Percentiles rank a stretch among this genome's conserved stretches.
These are phyloP conservation scores for Penicillium capsulatum DNA, from an alignment of 2,329 filamentous ascomycete species.

Conservation along the genomic window DNA sequence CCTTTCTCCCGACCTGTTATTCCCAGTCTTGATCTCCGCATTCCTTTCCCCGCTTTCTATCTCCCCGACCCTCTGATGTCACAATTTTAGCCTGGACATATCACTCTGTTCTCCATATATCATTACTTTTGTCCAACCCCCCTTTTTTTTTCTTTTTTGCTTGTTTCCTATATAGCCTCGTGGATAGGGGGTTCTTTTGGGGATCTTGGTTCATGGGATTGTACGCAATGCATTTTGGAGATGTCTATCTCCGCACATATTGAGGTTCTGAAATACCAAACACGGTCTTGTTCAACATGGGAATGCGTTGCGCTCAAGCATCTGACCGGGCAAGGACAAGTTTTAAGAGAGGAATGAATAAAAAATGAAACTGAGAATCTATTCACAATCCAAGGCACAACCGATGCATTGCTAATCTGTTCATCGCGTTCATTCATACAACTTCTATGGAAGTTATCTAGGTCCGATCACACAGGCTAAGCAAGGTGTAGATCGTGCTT, in stretches of 20 bases:
- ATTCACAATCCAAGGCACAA: too few relatives aligned
- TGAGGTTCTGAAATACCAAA: constrained; percentile 15
- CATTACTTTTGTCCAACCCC: constrained; percentile 11
- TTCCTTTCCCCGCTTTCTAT: constrained; percentile 13
- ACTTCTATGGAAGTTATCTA: too few relatives aligned
- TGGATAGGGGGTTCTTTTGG: constrained; percentile 7
- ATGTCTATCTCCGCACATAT: constrained; percentile 8
- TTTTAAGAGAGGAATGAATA: too few relatives aligned
- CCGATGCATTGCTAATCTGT: too few relatives aligned
- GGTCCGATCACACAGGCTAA: too few relatives aligned
- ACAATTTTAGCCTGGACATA: constrained; percentile 21
- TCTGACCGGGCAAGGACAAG: too few relatives aligned
- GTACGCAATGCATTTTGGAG: constrained; percentile 16
- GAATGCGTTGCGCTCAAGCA: too few relatives aligned
- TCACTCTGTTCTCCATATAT: constrained; percentile 14
- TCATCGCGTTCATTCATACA: too few relatives aligned
- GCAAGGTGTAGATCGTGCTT: too few relatives aligned
- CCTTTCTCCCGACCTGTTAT: constrained; percentile 18
- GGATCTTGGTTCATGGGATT: constrained; percentile 8
- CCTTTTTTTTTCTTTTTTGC: constrained; percentile 5
- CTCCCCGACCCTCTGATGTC: constrained; percentile 5
- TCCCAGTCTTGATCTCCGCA: constrained; percentile 9
- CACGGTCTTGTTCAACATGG: too few relatives aligned
- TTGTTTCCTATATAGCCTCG: constrained; percentile 9
- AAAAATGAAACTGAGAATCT: too few relatives aligned